phyloP scores from a whole-genome alignment of 345 rosid species.

The Salix viminalis region DNA sequence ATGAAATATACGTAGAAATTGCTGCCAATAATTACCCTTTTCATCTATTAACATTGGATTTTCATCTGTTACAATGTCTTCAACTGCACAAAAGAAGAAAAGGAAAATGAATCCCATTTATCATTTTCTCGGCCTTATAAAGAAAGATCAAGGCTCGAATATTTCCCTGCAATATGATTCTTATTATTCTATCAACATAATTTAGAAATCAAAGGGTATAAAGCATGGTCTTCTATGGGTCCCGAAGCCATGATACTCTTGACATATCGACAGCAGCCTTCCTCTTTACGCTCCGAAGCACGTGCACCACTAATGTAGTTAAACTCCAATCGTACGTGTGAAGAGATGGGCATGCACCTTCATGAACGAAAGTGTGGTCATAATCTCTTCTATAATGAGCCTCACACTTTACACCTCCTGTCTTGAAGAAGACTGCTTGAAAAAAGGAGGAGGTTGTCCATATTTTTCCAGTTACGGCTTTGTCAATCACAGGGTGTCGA shows the following conservation, averaged over 20 bases:
- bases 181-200: background rate
- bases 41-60: too few relatives aligned
- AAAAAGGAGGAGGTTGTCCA: background rate
- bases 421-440: background rate
- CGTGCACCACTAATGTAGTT: conserved; percentile 8
- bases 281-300: conserved; percentile 32
- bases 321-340: background rate
- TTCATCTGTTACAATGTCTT: too few relatives aligned
- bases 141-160: background rate
- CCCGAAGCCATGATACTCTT: conserved; percentile 8
- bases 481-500: background rate
- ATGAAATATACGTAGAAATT: too few relatives aligned
- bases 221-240: conserved; percentile 6
- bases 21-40: too few relatives aligned
- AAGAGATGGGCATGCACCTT: background rate
- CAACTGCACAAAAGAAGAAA: too few relatives aligned
- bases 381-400: background rate
- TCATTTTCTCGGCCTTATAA: background rate
- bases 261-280: conserved; percentile 19
- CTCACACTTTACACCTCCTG: background rate
- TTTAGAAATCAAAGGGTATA: background rate
- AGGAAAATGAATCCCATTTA: background rate
- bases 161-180: background rate
- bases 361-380: background rate
- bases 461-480: background rate